Conservation (phyloP, 2,329 filamentous ascomycete species). For the Fusarium continuum region DNA sequence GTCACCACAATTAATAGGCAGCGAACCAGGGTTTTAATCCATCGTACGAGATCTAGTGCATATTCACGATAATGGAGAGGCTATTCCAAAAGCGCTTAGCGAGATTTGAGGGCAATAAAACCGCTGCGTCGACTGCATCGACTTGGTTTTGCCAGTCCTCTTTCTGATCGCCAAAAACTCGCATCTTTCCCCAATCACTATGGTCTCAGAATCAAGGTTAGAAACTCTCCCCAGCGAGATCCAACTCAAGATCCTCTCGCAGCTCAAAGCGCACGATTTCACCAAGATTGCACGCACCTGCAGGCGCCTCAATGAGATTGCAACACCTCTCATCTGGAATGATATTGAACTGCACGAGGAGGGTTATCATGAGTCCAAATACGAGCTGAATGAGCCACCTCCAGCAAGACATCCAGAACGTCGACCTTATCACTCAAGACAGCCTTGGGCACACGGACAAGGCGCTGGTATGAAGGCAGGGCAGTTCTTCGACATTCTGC, state of each 20-base stretch:
- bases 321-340: constrained; percentile 21
- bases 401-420: not conserved
- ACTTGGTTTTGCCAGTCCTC: not conserved
- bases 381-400: not conserved
- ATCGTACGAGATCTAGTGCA: not conserved
- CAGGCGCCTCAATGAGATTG: not conserved
- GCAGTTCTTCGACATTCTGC: constrained; percentile 3
- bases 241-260: not conserved
- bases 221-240: not conserved
- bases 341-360: constrained; percentile 24
- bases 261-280: not conserved
- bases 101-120: not conserved
- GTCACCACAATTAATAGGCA: not conserved
- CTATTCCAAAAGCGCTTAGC: not conserved
- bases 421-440: not conserved
- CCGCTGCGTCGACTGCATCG: not conserved
- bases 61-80: not conserved
- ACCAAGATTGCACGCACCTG: not conserved
- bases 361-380: constrained; percentile 8
- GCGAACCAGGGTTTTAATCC: not conserved
- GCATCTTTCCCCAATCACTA: not conserved
- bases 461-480: not conserved
- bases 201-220: not conserved
- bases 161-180: not conserved
- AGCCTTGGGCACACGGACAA: not conserved